Evolutionary conservation across 495 filamentous ascomycete genomes (phyloP).

Genomic region (Cetradonia linearis): DNA sequence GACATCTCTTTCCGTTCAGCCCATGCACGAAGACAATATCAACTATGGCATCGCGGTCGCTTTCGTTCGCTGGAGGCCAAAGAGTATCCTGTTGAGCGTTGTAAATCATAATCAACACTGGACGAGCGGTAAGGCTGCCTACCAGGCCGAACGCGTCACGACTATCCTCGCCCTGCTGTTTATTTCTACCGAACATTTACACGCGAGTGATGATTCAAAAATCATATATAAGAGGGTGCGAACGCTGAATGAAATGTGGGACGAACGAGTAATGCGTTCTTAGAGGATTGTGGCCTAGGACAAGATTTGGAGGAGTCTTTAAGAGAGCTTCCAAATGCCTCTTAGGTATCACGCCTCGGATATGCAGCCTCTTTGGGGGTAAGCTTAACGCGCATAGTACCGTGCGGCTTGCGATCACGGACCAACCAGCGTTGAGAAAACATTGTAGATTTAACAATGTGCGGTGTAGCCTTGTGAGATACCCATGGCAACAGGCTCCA

Average conservation of each 20-base stretch:
- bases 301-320: background rate
- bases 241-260: background rate
- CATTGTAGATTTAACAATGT: background rate
- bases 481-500: background rate
- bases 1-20: background rate
- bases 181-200: background rate
- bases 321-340: background rate
- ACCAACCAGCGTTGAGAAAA: background rate
- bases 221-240: background rate
- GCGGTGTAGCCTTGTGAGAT: background rate
- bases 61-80: background rate
- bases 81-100: background rate
- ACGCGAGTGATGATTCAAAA: background rate
- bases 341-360: background rate
- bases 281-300: background rate
- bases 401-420: background rate
- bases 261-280: background rate
- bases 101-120: background rate
- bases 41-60: background rate
- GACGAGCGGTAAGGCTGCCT: background rate
- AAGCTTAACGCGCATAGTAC: background rate
- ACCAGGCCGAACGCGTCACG: background rate
- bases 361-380: background rate
- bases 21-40: slow-evolving; percentile 5
- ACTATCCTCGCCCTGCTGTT: background rate